Base-by-base conservation (phyloP, 2,329 filamentous ascomycete species). In the Neonectria coccinea region DNA sequence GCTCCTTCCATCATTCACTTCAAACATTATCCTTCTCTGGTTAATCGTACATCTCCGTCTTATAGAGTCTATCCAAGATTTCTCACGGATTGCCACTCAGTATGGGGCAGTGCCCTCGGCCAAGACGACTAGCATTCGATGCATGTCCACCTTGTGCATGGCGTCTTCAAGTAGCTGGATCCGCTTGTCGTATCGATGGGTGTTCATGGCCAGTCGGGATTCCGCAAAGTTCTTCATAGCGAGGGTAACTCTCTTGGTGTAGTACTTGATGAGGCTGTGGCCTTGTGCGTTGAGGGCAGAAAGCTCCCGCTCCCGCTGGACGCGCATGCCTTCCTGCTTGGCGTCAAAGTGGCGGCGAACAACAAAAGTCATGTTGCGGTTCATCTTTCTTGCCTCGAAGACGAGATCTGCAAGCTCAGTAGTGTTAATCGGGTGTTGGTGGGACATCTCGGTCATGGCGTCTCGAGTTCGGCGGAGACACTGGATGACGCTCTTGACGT, bases 271-370 rank as follows among this genome's bases (percentile, higher is more conserved):
- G 1, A 53, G 12, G 1, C 41, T 18, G 1, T 36, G 14, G 8
- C 9, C 14, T 9, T 54, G 0, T 14, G 51, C 14, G n/a, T 58
- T 12, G 2, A 68, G 45, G 0, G 53, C 42, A 4, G 55, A 42
- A 8, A 66, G 48, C 44, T 68, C 59, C 1, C 59, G 58, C 20
- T 62, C 45, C 2, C 29, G 51, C 1, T 27, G 36, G 4, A 62
- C n/a, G 0, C 51, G 57, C 1, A 68, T 50, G 0, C 67, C 65
- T 12, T 72, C 70, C 29, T 67, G 33, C 16, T 50, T 44, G 16
- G 50, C 44, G 3, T 64, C 10, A 5, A 65, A 70, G 31, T 62
- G 58, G 1, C 70, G 44, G 1, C 61, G 57, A 11, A 69, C 6
- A 0, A 7, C 14, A n/a, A 61, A 52, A 1, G 18, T 50, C 5